Base-by-base conservation (phyloP, 768 basidiomycete species). In the Trametes coccinea region DNA sequence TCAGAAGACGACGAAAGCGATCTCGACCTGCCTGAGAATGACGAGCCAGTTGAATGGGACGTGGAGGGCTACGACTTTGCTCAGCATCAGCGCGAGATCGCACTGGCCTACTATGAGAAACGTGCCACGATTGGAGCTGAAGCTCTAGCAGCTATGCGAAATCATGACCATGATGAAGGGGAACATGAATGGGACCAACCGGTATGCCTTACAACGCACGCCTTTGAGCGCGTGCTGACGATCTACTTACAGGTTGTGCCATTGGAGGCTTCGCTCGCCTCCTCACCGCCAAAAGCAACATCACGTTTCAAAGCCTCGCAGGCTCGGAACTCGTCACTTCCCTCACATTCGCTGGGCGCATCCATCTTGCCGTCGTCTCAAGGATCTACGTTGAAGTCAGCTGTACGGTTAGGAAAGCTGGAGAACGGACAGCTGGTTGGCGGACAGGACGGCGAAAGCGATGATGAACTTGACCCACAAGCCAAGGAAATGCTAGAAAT, bases 61-160 rank as follows among this genome's bases (percentile, higher is more conserved):
- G 82, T 79, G 44, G 76, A 79, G 29, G 86, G 90, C 66, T 74
- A 85, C 34, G 84, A 90, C 64, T 78, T 77, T 51, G 87, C 83
- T 27, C 82, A 78, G 53, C 88, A 89, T 66, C 88, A 91, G 64
- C 85, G 89, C 31, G 90, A 92, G 70, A 81, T 92, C 65, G 85
- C 87, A 16, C 68, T 92, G 44, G 85, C 85, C 64, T 92, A 93
- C 68, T 79, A 87, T 70, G 74, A 79, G 64, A 88, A 85, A 70
- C 83, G 88, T 51, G 74, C 73, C 39, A 76, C 76, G 16, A 80
- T 92, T 53, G 84, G 85, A 0, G 76, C 80, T 41, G 81, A 80
- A 48, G 81, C 83, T 46, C 76, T 81, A 13, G 75, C 76, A 43
- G 82, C 80, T 9, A 79, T 89, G 77, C 74, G 75, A 53, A 75